phyloP scores from a whole-genome alignment of 257 asterid genomes.

The Cinchona pubescens region DNA sequence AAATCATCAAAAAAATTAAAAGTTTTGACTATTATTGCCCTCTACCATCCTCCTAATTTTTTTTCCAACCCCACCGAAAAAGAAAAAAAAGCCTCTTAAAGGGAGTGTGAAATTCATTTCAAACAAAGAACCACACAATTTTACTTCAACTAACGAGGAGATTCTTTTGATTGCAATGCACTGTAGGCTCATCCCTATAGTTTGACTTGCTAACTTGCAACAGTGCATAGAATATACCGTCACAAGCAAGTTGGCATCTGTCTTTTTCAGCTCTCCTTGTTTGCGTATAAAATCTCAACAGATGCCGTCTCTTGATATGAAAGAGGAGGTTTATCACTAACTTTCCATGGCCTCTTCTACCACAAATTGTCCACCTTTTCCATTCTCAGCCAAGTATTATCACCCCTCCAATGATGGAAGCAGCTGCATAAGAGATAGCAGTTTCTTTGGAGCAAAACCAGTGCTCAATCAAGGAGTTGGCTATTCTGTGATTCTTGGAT shows the following conservation, averaged over 20 bases:
- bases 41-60: too few relatives aligned
- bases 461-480: slow-evolving; percentile 85
- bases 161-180: slow-evolving; percentile 30
- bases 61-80: too few relatives aligned
- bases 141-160: slow-evolving; percentile 23
- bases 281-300: not conserved
- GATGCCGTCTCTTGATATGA: not conserved
- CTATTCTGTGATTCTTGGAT: slow-evolving; percentile 84
- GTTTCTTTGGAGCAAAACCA: slow-evolving; percentile 75
- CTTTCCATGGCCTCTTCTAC: slow-evolving; percentile 48
- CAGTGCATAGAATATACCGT: slow-evolving; percentile 20
- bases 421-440: slow-evolving; percentile 59
- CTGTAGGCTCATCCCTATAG: slow-evolving; percentile 18
- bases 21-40: too few relatives aligned
- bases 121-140: not conserved
- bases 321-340: not conserved
- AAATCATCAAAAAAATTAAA: too few relatives aligned
- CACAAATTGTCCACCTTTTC: slow-evolving; percentile 64
- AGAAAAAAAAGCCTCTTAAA: not conserved
- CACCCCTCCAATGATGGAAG: slow-evolving; percentile 37
- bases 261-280: slow-evolving; percentile 7
- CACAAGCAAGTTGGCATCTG: slow-evolving; percentile 26
- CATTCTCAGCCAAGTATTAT: slow-evolving; percentile 64
- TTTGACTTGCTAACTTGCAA: slow-evolving; percentile 35
- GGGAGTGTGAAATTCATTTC: not conserved